A percentile compares a stretch with the other conserved stretches of the same genome.
phyloP scores from a whole-genome alignment of 169 alveolate species.

The Eimeria sp. region DNA sequence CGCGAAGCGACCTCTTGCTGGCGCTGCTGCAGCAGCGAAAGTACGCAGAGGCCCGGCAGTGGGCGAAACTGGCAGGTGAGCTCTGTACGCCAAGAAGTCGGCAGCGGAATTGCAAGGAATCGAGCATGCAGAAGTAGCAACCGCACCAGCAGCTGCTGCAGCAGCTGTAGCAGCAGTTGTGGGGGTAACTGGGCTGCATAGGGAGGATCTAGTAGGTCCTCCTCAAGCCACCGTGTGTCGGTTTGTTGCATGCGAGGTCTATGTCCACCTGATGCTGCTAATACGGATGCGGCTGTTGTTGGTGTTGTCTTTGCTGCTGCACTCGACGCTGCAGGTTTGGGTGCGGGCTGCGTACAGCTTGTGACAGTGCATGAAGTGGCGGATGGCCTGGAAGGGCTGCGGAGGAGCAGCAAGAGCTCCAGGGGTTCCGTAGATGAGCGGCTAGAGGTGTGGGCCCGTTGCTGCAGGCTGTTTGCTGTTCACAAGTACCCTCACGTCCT shows the following conservation, averaged over 20 bases:
- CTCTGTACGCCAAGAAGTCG: neutral
- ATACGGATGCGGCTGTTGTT: neutral
- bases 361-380: conserved; percentile 63
- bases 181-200: neutral
- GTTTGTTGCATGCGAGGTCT: neutral
- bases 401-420: conserved; percentile 4
- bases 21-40: conserved; percentile 61
- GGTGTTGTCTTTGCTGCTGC: conserved; percentile 20
- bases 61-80: conserved; percentile 54
- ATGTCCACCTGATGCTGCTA: neutral
- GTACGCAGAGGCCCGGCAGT: conserved; percentile 7
- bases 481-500: conserved; percentile 63
- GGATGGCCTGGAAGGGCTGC: conserved; percentile 30
- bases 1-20: conserved; percentile 26
- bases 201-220: neutral
- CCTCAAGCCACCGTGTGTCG: neutral
- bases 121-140: neutral
- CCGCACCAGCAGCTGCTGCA: neutral
- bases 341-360: conserved; percentile 34
- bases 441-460: conserved; percentile 55
- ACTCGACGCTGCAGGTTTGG: conserved; percentile 9
- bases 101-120: neutral
- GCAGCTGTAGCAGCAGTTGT: neutral
- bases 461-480: conserved; percentile 20
- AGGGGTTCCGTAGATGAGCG: conserved; percentile 51